Evolutionary conservation across 1,284 basidiomycete genomes (phyloP).

Genomic region (Phylloporus sp.): DNA sequence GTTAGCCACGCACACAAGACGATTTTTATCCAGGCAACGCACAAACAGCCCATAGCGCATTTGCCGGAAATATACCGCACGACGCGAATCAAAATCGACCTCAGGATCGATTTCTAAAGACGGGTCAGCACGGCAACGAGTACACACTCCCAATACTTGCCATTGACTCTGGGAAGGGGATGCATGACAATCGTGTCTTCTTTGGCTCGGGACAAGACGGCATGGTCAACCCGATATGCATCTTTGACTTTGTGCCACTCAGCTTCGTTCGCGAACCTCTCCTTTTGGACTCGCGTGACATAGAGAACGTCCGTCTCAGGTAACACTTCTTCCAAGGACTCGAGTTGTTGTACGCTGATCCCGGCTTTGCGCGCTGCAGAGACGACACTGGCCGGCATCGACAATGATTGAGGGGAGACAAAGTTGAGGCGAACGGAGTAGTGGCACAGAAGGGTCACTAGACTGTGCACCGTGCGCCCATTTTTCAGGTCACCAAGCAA

Average conservation of each 20-base stretch:
- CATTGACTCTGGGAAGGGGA: conserved; percentile 92
- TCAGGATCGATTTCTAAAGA: conserved; percentile 92
- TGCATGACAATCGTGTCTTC: conserved; percentile 99
- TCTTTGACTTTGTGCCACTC: conserved; percentile 95
- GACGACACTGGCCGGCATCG: conserved; percentile 92
- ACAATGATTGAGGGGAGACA: conserved; percentile 89
- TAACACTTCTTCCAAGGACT: conserved; percentile 89
- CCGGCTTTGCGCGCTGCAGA: conserved; percentile 84
- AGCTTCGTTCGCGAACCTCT: conserved; percentile 84
- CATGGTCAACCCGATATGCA: conserved; percentile 93
- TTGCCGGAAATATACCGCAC: conserved; percentile 98
- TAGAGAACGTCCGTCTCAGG: conserved; percentile 96
- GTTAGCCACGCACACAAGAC: conserved; percentile 7
- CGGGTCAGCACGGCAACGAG: conserved; percentile 10
- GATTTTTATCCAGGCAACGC: conserved; percentile 46
- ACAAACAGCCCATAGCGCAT: conserved; percentile 99
- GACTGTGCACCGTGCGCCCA: conserved; percentile 95
- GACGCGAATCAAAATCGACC: conserved; percentile 94
- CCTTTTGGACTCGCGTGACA: conserved; percentile 95
- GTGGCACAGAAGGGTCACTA: conserved; percentile 91
- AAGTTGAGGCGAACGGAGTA: conserved; percentile 98
- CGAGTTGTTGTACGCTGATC: conserved; percentile 81
- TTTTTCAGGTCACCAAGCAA: conserved; percentile 97
- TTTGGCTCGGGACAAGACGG: conserved; percentile 90
- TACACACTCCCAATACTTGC: conserved; percentile 48